These are phyloP conservation scores for Toxicodendron radicans DNA, from an alignment of 345 rosid species.

Conservation along the genomic window DNA sequence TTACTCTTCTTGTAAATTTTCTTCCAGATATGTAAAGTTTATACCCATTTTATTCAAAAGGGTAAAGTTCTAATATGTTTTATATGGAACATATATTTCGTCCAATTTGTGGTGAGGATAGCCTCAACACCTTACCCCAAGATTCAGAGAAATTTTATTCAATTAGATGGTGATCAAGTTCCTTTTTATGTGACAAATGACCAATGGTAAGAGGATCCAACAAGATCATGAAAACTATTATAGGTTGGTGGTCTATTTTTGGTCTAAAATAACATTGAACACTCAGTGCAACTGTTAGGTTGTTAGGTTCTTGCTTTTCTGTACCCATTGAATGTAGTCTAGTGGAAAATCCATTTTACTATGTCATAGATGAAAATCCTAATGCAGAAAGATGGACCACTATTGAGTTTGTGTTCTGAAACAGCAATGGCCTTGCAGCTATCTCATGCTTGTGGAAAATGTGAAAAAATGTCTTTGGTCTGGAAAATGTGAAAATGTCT, in stretches of 20 bases:
- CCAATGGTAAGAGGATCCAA: neutral
- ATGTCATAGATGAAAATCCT: neutral
- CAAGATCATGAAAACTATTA: neutral
- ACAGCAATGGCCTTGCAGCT: neutral
- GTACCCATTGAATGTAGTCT: neutral
- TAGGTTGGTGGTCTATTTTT: too few species aligned
- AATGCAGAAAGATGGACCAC: slow-evolving; percentile 3
- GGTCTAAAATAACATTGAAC: neutral
- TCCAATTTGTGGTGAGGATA: neutral
- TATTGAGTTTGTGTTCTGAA: neutral
- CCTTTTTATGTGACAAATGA: neutral
- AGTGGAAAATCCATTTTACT: slow-evolving; percentile 3
- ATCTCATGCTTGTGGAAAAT: neutral
- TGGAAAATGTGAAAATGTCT: too few species aligned
- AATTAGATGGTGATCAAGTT: neutral
- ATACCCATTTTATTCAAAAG: neutral
- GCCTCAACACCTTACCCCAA: neutral
- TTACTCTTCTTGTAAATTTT: neutral
- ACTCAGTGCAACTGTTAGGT: neutral
- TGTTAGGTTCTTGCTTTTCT: neutral
- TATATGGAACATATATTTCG: neutral
- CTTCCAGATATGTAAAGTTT: too few species aligned
- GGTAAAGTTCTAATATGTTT: neutral
- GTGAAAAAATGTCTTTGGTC: too few species aligned
- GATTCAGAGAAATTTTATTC: neutral